phyloP scores from a whole-genome alignment of 139 green algal genomes.

The Limnomonas spitsbergensis region DNA sequence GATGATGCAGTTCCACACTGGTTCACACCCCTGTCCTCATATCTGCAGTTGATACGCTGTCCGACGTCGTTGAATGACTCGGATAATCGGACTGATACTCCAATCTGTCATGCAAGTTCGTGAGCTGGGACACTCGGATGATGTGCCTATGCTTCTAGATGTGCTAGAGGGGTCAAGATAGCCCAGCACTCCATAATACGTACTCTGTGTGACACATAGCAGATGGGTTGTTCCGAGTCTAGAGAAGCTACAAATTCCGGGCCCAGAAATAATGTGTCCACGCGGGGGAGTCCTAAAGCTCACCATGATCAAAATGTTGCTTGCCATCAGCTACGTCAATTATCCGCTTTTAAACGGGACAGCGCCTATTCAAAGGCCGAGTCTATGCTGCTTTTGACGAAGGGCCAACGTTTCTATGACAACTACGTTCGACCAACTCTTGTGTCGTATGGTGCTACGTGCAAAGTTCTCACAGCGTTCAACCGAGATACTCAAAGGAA shows the following conservation, averaged over 20 bases:
- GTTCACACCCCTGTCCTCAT: no score
- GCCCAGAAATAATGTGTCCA: not conserved
- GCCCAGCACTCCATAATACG: no score
- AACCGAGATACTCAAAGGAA: constrained; percentile 19
- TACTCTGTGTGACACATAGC: not conserved
- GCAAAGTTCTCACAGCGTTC: constrained; percentile 36
- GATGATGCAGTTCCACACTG: no score
- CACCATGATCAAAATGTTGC: not conserved
- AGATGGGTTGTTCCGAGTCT: constrained; percentile 1
- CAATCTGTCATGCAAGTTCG: no score
- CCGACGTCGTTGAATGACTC: no score
- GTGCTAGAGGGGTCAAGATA: no score
- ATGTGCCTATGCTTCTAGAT: no score
- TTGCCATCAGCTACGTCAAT: not conserved
- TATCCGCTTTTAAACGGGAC: not conserved
- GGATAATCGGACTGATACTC: no score
- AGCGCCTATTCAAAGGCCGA: not conserved
- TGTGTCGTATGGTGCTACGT: constrained; percentile 31
- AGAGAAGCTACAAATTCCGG: not conserved
- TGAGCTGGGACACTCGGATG: no score
- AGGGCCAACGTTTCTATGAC: constrained; percentile 26
- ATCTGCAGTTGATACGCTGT: no score
- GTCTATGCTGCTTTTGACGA: not conserved
- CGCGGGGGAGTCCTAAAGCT: not conserved
- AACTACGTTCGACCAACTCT: constrained; percentile 24